Conservation (phyloP, 768 basidiomycete species). For the Pleurotus ostreatus region DNA sequence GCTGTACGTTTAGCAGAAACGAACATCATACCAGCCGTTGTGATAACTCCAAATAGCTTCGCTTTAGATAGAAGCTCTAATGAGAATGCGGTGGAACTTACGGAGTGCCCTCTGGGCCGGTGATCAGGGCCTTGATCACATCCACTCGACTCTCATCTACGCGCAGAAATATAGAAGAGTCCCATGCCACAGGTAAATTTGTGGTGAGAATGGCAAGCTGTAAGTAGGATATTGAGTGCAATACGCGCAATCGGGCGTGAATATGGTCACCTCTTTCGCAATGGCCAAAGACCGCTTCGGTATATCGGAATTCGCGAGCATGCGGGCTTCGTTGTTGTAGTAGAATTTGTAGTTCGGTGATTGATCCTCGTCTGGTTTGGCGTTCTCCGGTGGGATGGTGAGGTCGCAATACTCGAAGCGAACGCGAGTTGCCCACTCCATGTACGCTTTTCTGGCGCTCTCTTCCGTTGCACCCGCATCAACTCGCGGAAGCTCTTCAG, state of each 20-base stretch:
- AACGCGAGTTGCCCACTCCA: constrained; percentile 78
- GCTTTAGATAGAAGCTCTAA: constrained; percentile 6
- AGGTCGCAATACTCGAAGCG: constrained; percentile 94
- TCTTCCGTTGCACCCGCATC: constrained; percentile 64
- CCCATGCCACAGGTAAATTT: constrained; percentile 92
- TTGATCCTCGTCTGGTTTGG: constrained; percentile 39
- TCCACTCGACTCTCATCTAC: constrained; percentile 93
- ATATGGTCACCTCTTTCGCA: constrained; percentile 74
- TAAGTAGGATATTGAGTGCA: not conserved
- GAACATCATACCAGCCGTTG: constrained; percentile 74
- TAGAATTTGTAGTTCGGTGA: constrained; percentile 78
- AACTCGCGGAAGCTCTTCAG: constrained; percentile 30
- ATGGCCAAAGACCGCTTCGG: constrained; percentile 92
- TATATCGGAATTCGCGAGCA: constrained; percentile 80
- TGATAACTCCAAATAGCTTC: constrained; percentile 56
- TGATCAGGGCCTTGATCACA: constrained; percentile 87
- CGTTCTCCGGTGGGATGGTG: constrained; percentile 31
- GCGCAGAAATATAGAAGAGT: constrained; percentile 88
- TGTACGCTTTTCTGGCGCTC: constrained; percentile 62
- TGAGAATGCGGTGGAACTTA: constrained; percentile 35
- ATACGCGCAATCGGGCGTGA: not conserved
- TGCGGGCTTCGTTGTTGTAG: constrained; percentile 79
- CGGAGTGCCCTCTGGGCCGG: constrained; percentile 93
- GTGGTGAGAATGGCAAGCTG: constrained; percentile 92
- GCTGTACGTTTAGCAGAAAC: not conserved